Evolutionary conservation across 257 asterid species (phyloP), one percentile per base, ranked within the genome.

Genomic region (Cordia subcordata): DNA sequence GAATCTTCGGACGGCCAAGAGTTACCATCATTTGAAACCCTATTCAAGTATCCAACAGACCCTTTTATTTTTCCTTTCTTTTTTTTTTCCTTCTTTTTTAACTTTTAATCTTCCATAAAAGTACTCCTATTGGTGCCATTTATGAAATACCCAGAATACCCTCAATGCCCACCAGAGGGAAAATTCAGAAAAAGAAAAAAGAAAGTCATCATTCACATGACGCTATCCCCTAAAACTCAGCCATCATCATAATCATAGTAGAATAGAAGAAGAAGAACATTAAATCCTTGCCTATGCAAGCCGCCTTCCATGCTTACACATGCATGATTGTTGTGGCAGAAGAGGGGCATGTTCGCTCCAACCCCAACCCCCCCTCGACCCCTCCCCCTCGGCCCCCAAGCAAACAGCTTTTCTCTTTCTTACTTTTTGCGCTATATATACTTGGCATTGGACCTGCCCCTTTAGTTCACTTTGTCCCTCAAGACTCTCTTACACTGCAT

Each of bases 281-380:
- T 68, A 60, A 42, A 78, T 65, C 79, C 72, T 73, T 77, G 71
- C 75, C 70, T 67, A 32, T 59, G 44, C 68, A 53, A 71, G 73
- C 78, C 81, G 75, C 81, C 85, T 79, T 80, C 86, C 78, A 66
- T 80, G 76, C 90, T 76, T 78, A 73, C 86, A 68, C 85, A 84
- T 78, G 81, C 82, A 87, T 85, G 91, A 82, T 87, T 84, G 69
- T 75, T 74, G 73, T 80, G 78, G 55, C 81, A 68, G 80, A 58
- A 23, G 8, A 49, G 47, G 47, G 12, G 12, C 47, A 42, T 10
- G 12, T 45, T 39, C 62, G n/a, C 64, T 49, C 42, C 15, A 35
- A 17, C 50, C 45, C 61, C 35, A 27, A 0, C 33, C 33, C 32
- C 13, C 11, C 49, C n/a, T 4, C 55, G 57, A 18, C 49, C 13